A percentile compares a stretch with the other conserved stretches of the same genome.
phyloP scores from a whole-genome alignment of 2,329 filamentous ascomycete species.

The Neonectria ditissima region DNA sequence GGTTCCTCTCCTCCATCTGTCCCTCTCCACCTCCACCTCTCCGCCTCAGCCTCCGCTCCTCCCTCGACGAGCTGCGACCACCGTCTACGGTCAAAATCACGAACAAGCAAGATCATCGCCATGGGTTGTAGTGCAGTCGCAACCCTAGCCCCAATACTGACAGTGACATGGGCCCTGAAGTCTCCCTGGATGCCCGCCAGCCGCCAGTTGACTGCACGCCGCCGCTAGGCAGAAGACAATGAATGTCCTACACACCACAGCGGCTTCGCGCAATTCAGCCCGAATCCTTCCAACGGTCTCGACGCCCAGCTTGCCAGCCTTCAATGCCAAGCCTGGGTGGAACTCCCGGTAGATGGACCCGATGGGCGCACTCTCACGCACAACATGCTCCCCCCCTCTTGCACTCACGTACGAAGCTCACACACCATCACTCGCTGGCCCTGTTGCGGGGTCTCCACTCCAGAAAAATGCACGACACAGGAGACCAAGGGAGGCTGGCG shows the following conservation, averaged over 20 bases:
- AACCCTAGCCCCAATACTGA: not conserved
- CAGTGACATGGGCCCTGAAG: not conserved
- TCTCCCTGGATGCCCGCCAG: not conserved
- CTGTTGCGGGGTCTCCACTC: conserved; percentile 30
- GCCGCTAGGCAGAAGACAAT: not conserved
- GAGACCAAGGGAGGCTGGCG: conserved; percentile 36
- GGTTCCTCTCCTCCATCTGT: conserved; percentile 16
- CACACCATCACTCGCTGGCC: conserved; percentile 31
- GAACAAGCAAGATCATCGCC: conserved; percentile 33
- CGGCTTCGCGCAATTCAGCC: conserved; percentile 5
- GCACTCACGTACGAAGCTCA: conserved; percentile 6
- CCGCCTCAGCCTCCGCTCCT: conserved; percentile 15
- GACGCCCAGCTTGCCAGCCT: not conserved
- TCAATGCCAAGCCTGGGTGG: not conserved
- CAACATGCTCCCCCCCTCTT: not conserved
- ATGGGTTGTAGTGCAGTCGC: conserved; percentile 24
- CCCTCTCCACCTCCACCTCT: conserved; percentile 23
- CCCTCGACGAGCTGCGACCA: not conserved
- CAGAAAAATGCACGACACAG: conserved; percentile 42
- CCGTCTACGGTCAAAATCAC: not conserved
- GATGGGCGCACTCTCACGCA: conserved; percentile 1
- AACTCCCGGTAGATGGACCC: not conserved
- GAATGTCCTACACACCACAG: not conserved
- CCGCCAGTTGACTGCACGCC: not conserved
- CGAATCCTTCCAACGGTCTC: conserved; percentile 21